Evolutionary conservation across 2,329 filamentous ascomycete species (phyloP), one percentile per base, ranked within the genome.

Genomic region (Helicocarpus griseus): DNA sequence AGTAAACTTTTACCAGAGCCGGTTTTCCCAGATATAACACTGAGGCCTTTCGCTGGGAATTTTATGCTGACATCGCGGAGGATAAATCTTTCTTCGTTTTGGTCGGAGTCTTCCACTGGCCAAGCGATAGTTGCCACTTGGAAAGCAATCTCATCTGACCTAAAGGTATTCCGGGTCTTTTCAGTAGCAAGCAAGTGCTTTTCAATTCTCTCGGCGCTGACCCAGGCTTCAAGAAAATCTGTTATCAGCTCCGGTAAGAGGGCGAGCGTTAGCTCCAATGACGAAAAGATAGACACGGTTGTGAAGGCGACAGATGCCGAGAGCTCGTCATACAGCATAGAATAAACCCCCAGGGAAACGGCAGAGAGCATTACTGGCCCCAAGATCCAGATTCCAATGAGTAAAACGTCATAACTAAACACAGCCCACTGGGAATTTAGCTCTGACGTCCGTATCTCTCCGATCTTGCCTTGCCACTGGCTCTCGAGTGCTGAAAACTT

Each of bases 401-500:
- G 71, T 19, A 77, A 72, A 1, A 79, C 76, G 61, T 89, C 85
- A 39, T 76, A 78, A 44, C 77, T 61, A 59, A 87, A 89, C 1
- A 82, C 77, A 36, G 72, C 74, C 80, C 85, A 87, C 33, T 87
- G 76, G 21, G 79, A 80, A 4, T 69, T 66, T 8, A 91, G 74
- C 63, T 91, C 87, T 44, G 76, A 78, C 40, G 82, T 77, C 60
- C 87, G 76, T 6, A 83, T 79, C 55, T 77, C 66, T 55, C 76
- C 67, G 63, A 93, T 86, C 54, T 83, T 85, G 14, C 76, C 73
- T 63, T 89, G 81, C 87, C 87, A 91, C 58, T 86, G 80, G 19
- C 73, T 69, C 65, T 91, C 87, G 1, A 89, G 69, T 1, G 87
- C 87, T 0, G 86, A 86, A 59, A 91, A 89, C 61, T 93, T 93